Evolutionary conservation across 306 rosid species (phyloP).

Genomic region (Myrica gale): DNA sequence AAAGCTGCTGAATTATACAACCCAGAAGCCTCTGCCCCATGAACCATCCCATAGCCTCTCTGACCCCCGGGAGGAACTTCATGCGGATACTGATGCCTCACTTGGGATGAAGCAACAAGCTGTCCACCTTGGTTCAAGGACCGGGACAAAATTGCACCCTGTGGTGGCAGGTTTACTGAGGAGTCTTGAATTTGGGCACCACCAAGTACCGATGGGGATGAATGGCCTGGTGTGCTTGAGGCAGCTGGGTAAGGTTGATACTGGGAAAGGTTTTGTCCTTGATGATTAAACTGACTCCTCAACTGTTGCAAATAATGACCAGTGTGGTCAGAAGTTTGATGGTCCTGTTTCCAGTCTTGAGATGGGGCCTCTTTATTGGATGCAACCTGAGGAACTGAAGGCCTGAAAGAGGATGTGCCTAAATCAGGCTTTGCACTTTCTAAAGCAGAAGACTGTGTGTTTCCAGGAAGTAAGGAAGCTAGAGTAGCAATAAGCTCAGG

Average conservation of each 20-base stretch:
- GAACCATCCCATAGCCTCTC: constrained; percentile 51
- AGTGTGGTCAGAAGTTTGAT: constrained; percentile 58
- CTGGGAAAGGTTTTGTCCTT: constrained; percentile 43
- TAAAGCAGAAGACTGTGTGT: constrained; percentile 52
- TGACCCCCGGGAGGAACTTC: constrained; percentile 50
- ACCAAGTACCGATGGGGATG: constrained; percentile 50
- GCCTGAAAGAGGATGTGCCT: constrained; percentile 48
- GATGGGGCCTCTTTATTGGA: constrained; percentile 56
- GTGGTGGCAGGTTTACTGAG: constrained; percentile 47
- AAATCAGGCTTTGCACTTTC: constrained; percentile 53
- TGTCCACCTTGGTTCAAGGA: constrained; percentile 64
- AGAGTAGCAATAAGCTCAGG: constrained; percentile 96
- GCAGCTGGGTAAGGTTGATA: constrained; percentile 71
- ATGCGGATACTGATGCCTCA: constrained; percentile 55
- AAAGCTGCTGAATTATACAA: constrained; percentile 55
- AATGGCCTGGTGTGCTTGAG: constrained; percentile 48
- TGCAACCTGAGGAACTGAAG: constrained; percentile 46
- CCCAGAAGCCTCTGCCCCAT: constrained; percentile 61
- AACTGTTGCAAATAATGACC: constrained; percentile 61
- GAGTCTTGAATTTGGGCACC: constrained; percentile 60
- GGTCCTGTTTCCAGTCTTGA: constrained; percentile 76
- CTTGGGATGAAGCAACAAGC: constrained; percentile 41
- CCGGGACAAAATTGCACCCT: constrained; percentile 55
- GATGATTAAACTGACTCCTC: constrained; percentile 55
- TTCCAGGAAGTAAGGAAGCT: constrained; percentile 71